Evolutionary conservation across 2,329 filamentous ascomycete species (phyloP), one percentile per base, ranked within the genome.

Genomic region (Microsporum ferrugineum): DNA sequence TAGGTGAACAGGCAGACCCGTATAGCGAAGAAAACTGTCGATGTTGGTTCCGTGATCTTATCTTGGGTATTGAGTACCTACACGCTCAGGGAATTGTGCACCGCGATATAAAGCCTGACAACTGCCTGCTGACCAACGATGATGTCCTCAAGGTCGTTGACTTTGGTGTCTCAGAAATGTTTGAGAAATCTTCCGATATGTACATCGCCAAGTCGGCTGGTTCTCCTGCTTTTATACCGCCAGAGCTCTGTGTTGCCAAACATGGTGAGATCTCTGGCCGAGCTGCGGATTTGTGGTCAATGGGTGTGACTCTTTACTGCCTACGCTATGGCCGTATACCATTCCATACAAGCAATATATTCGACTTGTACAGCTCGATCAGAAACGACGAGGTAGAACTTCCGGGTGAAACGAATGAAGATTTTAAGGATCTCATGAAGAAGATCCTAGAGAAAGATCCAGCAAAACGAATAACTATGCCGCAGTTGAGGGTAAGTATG

Each of bases 91-190:
- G 92, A 5, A 89, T 97, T 66, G 88, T 96, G 14, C 94, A 99
- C 73, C 85, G 94, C 59, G 94, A 99, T 70, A 96, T 99, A 77
- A 99, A 99, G 75, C 94, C 94, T 0, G 94, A 97, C 73, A 99
- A 99, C 68, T 87, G 95, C 59, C 82, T 99, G 5, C 78, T 99
- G 43, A 96, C 91, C 0, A 83, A 87, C 39, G 91, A 96, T 60
- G 88, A 97, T 68, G 85, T 96, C n/a, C 82, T 99, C 59, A 99
- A 97, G 73, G 88, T 99, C 65, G 91, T 95, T 59, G 94, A 97
- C 73, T 99, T 99, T 79, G 94, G 94, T n/a, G 94, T 97, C 5
- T 97, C 92, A 0, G 92, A 99, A 71, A 96, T 99, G 86, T 99
- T 99, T 67, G 88, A 92, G 70, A 96, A 95, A 72, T 80, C 88